phyloP scores from a whole-genome alignment of 192 early-diverging fungal genomes.

The Lobulomyces angularis region DNA sequence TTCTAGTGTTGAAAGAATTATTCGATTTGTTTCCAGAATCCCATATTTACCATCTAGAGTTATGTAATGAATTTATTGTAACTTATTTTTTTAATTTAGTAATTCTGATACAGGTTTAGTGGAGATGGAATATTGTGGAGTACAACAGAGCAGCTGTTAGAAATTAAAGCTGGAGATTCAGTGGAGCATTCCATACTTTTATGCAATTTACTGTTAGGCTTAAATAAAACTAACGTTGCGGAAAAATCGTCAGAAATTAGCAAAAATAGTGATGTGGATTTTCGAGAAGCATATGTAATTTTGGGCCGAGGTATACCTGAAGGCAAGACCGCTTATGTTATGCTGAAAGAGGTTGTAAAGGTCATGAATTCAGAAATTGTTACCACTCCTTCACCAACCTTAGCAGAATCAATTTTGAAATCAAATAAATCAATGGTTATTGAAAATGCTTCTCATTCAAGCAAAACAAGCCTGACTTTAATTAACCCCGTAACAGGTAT shows the following conservation, averaged over 20 bases:
- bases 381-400: neutral
- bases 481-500: conserved; percentile 33
- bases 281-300: conserved; percentile 29
- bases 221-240: too few relatives aligned
- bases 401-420: neutral
- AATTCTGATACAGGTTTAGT: too few relatives aligned
- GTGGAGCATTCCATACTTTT: conserved; percentile 43
- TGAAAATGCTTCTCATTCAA: neutral
- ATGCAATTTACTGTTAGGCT: conserved; percentile 26
- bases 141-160: conserved; percentile 35
- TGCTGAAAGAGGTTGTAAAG: conserved; percentile 6
- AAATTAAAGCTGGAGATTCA: conserved; percentile 30
- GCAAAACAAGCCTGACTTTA: conserved; percentile 9
- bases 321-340: conserved; percentile 30
- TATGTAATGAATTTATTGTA: conserved; percentile 17
- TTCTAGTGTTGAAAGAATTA: conserved; percentile 10
- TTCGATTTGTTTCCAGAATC: conserved; percentile 33
- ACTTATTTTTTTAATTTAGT: too few relatives aligned
- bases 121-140: conserved; percentile 17
- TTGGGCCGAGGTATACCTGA: conserved; percentile 31
- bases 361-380: neutral
- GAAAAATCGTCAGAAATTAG: too few relatives aligned
- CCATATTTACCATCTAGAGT: conserved; percentile 23
- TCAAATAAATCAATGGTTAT: neutral
- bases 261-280: too few relatives aligned